Conservation (phyloP, 805 yeast genomes). For the Saccharomycopsis sp. region DNA sequence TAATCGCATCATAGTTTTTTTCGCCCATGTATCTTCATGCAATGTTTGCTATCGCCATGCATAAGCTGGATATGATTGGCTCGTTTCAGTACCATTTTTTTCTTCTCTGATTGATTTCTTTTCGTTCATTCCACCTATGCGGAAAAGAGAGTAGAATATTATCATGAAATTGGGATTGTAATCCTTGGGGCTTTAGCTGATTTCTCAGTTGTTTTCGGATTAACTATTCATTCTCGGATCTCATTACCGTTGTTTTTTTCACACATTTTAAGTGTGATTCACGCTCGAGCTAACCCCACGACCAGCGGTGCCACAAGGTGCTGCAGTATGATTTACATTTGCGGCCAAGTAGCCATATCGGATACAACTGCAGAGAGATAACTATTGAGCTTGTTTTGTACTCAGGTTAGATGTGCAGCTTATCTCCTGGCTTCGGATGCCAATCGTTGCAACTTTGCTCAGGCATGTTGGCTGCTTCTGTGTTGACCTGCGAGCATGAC, state of each 20-base stretch:
- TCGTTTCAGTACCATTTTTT: neutral
- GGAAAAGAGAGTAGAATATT: neutral
- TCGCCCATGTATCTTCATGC: neutral
- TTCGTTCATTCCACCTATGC: too few relatives aligned
- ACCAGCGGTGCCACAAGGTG: too few relatives aligned
- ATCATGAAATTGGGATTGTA: neutral
- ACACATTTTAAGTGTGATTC: neutral
- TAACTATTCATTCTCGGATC: neutral
- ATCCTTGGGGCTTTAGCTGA: neutral
- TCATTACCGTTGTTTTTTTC: neutral
- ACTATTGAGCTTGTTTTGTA: too few relatives aligned
- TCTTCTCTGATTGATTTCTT: neutral
- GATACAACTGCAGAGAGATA: too few relatives aligned
- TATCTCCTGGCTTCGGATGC: too few relatives aligned
- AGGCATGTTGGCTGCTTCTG: too few relatives aligned
- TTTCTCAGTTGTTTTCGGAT: neutral
- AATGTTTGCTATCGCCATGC: slow-evolving; percentile 1
- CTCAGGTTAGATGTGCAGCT: too few relatives aligned
- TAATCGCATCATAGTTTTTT: neutral
- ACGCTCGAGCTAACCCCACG: too few relatives aligned
- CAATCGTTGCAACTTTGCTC: too few relatives aligned
- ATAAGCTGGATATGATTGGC: neutral
- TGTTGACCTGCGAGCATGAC: too few relatives aligned
- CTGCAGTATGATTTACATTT: too few relatives aligned
- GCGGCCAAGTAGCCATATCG: too few relatives aligned